phyloP scores from a whole-genome alignment of 768 basidiomycete species.

The Coprinopsis marcescibilis region DNA sequence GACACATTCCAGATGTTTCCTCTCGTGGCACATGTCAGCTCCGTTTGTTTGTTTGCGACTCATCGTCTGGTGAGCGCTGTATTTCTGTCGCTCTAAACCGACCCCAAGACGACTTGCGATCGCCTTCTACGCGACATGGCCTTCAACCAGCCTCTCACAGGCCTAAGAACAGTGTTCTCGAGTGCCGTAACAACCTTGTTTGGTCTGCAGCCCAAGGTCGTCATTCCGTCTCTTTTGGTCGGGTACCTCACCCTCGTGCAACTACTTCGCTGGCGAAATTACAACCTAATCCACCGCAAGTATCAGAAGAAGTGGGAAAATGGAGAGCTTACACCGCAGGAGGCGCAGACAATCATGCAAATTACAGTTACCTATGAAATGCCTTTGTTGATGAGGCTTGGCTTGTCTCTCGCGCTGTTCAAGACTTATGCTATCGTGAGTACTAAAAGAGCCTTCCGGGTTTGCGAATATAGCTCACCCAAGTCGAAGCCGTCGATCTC shows the following conservation, averaged over 20 bases:
- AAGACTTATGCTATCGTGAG: slow-evolving; percentile 47
- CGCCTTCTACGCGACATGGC: too few species aligned
- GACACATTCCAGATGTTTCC: too few species aligned
- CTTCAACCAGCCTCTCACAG: too few species aligned
- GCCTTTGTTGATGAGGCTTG: slow-evolving; percentile 34
- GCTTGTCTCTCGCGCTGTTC: slow-evolving; percentile 45
- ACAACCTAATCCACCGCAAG: not conserved
- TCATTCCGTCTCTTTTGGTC: not conserved
- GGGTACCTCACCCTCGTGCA: not conserved
- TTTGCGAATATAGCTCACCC: not conserved
- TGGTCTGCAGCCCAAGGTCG: too few species aligned
- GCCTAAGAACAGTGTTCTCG: too few species aligned
- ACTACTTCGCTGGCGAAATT: not conserved
- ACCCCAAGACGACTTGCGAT: too few species aligned
- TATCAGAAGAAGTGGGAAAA: slow-evolving; percentile 29
- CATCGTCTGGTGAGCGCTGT: too few species aligned
- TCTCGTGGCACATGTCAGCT: too few species aligned
- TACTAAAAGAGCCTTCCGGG: slow-evolving; percentile 6
- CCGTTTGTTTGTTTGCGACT: too few species aligned
- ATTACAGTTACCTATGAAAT: slow-evolving; percentile 36
- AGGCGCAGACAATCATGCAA: slow-evolving; percentile 39
- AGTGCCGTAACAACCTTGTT: too few species aligned
- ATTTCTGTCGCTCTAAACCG: too few species aligned
- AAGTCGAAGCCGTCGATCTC: slow-evolving; percentile 40
- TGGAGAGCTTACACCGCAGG: slow-evolving; percentile 33